Conservation (phyloP, 306 rosid species). For the Oxytropis ochrocephala region DNA sequence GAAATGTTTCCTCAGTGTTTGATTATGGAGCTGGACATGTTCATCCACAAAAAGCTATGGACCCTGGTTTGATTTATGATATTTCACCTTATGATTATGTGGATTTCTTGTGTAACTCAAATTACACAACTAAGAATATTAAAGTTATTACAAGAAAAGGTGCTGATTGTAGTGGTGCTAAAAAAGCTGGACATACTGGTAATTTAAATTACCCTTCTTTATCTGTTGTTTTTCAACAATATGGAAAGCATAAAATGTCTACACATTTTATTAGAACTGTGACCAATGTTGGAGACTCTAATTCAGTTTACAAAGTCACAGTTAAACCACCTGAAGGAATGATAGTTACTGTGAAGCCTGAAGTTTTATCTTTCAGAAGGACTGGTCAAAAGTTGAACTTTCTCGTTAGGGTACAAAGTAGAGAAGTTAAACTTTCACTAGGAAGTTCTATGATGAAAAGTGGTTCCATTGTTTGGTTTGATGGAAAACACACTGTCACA, state of each 20-base stretch:
- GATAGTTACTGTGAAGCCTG: conserved; percentile 66
- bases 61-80: conserved; percentile 78
- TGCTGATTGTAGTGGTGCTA: conserved; percentile 69
- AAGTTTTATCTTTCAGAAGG: conserved; percentile 54
- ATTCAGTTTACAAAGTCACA: conserved; percentile 56
- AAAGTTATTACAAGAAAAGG: conserved; percentile 54
- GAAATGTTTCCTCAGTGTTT: conserved; percentile 61
- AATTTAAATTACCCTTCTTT: conserved; percentile 79
- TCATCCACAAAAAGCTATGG: conserved; percentile 77
- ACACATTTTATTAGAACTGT: conserved; percentile 82
- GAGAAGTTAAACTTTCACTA: conserved; percentile 60
- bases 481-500: conserved; percentile 74
- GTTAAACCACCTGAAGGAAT: conserved; percentile 49
- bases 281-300: conserved; percentile 74
- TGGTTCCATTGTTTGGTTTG: conserved; percentile 75
- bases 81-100: conserved; percentile 52
- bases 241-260: conserved; percentile 65
- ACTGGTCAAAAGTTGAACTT: conserved; percentile 74
- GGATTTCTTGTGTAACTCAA: conserved; percentile 79
- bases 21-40: conserved; percentile 89
- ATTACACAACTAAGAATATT: conserved; percentile 59
- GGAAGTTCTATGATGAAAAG: conserved; percentile 56
- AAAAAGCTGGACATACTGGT: conserved; percentile 70
- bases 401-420: conserved; percentile 71
- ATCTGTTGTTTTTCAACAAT: conserved; percentile 72